A percentile compares a stretch with the other conserved stretches of the same genome.
These are phyloP conservation scores for Artomyces pyxidatus DNA, from an alignment of 768 basidiomycete species.

Conservation along the genomic window DNA sequence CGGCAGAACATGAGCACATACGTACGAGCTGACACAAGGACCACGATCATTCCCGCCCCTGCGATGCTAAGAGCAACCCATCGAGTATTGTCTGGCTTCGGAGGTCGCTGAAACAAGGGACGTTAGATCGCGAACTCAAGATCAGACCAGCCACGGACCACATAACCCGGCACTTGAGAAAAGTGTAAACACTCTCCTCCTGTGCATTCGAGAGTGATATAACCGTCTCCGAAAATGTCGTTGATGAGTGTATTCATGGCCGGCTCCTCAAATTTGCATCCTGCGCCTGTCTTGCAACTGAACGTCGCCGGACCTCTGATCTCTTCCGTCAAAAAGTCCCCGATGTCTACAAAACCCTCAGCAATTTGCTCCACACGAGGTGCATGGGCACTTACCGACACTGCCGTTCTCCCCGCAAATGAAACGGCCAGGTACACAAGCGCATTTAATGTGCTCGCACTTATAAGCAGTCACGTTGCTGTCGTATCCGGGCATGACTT, in stretches of 20 bases:
- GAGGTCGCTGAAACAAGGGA: constrained; percentile 44
- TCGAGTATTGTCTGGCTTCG: constrained; percentile 71
- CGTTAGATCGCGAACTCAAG: background rate
- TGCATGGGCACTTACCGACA: constrained; percentile 54
- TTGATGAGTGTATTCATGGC: constrained; percentile 95
- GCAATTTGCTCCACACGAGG: background rate
- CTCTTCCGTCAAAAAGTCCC: constrained; percentile 83
- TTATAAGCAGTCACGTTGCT: constrained; percentile 67
- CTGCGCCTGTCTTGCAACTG: constrained; percentile 60
- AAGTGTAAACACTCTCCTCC: constrained; percentile 93
- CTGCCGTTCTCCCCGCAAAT: constrained; percentile 94
- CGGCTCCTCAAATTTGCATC: constrained; percentile 89
- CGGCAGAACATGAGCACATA: background rate
- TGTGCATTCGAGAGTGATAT: constrained; percentile 80
- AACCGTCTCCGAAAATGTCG: constrained; percentile 86
- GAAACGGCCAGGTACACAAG: constrained; percentile 89
- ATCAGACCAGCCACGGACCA: constrained; percentile 35
- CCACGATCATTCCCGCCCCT: constrained; percentile 66
- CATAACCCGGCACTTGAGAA: constrained; percentile 91
- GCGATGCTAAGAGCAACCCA: constrained; percentile 85
- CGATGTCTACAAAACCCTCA: constrained; percentile 56
- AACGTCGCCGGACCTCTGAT: constrained; percentile 90
- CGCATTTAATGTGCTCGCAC: constrained; percentile 82
- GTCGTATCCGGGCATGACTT: constrained; percentile 42
- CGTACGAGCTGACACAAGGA: constrained; percentile 56